Base-by-base conservation (phyloP, 2,329 filamentous ascomycete genomes). In the Chaetomium globosum region DNA sequence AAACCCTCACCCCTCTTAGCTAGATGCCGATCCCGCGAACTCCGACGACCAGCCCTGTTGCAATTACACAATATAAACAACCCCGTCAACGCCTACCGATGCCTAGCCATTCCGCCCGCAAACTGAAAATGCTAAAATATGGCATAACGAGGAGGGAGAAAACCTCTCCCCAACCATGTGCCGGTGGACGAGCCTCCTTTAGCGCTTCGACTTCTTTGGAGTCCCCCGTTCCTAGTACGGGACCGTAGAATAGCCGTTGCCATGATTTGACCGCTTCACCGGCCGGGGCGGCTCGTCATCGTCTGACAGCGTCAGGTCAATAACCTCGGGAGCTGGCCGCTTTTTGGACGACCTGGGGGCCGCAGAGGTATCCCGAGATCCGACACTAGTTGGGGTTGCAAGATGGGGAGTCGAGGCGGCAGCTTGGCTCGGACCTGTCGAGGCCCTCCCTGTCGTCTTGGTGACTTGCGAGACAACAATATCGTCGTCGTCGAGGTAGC, bases 221-320 rank as follows among this genome's bases (percentile, higher is more conserved):
- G 49, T 13, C 39, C 33, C 46, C 55, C 55, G 60, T 56, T 39
- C 49, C 60, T 63, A 71, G 54, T 61, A 65, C 10, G 53, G 5
- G 30, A 8, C 28, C 0, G 36, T 51, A 8, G 61, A 66, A 13
- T 54, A 67, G 9, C 66, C 67, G 52, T 60, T 28, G 46, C 70
- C 69, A 21, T 68, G 63, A 26, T 75, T 73, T 8, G 81, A 80
- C 57, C 83, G 79, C 75, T 87, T 87, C 1, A 82, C 77, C 9
- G 80, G 81, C 36, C 78, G 77, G 2, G 77, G 73, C 4, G 80
- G 77, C 55, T 80, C 79, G 21, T 82, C 81, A 48, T 85, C 82
- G 53, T 86, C 84, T 56, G 82, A 85, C 7, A 85, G 73, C 0
- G 85, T 88, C 67, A 88, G 75, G 70, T 88, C 86, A 67, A 88